Evolutionary conservation across 768 basidiomycete species (phyloP).

Genomic region (Pisolithus sp.): DNA sequence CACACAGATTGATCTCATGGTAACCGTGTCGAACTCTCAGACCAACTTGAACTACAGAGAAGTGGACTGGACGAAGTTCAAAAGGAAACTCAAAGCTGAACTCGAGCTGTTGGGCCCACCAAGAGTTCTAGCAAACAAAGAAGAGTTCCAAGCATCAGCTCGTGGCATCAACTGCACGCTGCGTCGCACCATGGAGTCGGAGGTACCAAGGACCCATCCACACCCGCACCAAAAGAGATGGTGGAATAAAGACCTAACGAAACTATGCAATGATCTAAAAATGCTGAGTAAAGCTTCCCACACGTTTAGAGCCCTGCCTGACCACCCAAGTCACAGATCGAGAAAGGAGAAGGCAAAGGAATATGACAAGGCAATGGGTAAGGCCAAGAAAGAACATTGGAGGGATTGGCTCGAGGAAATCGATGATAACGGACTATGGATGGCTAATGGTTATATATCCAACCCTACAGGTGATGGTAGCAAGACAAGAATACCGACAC

Average conservation of each 20-base stretch:
- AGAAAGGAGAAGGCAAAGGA: conserved; percentile 6
- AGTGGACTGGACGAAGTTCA: conserved; percentile 20
- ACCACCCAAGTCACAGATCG: conserved; percentile 22
- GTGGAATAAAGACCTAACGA: conserved; percentile 28
- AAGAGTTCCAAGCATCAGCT: conserved; percentile 5
- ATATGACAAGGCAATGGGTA: conserved; percentile 10
- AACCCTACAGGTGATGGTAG: background rate
- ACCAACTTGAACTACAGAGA: conserved; percentile 14
- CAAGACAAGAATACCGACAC: background rate
- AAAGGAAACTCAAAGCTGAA: background rate
- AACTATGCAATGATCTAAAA: conserved; percentile 9
- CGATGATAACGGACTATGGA: conserved; percentile 14
- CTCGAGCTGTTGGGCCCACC: background rate
- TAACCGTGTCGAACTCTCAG: no score
- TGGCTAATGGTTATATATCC: conserved; percentile 16
- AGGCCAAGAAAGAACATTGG: conserved; percentile 17
- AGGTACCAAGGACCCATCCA: conserved; percentile 14
- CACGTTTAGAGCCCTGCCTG: background rate
- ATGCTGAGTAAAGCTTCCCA: conserved; percentile 8
- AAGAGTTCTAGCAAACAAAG: background rate
- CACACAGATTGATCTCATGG: conserved; percentile 15
- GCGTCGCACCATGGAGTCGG: conserved; percentile 7
- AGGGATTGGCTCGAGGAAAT: conserved; percentile 22
- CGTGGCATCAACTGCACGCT: conserved; percentile 5
- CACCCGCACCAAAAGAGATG: conserved; percentile 25